A percentile compares a stretch with the other conserved stretches of the same genome.
Evolutionary conservation across 805 yeast species (phyloP).

Genomic region (Saccharomycopsis fermentans): DNA sequence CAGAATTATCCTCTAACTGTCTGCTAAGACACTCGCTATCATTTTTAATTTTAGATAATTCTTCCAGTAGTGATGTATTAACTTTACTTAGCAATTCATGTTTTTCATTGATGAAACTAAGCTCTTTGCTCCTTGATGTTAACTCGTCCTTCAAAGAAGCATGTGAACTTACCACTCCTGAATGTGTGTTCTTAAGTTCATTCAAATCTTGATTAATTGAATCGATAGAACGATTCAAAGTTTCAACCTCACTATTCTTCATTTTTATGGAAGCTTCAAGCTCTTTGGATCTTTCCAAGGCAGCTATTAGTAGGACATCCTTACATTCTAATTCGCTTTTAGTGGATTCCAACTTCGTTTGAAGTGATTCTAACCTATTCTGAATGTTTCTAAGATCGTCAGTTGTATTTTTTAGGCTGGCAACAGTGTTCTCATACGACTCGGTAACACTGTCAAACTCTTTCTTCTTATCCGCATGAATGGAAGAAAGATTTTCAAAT

Average conservation of each 20-base stretch:
- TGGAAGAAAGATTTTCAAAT: neutral
- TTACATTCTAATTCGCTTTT: neutral
- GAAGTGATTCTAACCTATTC: neutral
- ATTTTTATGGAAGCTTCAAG: neutral
- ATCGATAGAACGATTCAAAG: neutral
- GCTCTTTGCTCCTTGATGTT: neutral
- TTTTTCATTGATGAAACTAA: neutral
- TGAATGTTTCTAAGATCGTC: neutral
- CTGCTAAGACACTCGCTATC: neutral
- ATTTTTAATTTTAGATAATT: neutral
- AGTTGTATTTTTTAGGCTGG: neutral
- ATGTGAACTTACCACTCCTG: neutral
- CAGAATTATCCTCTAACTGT: slow-evolving; percentile 8
- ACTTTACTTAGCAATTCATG: neutral
- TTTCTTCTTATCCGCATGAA: neutral
- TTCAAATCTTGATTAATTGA: neutral
- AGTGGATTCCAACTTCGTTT: neutral
- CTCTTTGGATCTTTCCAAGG: neutral
- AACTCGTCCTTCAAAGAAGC: neutral
- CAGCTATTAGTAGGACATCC: neutral
- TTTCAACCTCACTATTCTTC: neutral
- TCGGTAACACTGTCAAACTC: neutral
- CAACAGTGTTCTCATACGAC: neutral
- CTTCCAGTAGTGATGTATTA: neutral
- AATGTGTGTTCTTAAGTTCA: neutral